Percentiles rank a stretch among this genome's conserved stretches.
phyloP scores from a whole-genome alignment of 2,329 filamentous ascomycete genomes.

The Neurospora sp. region DNA sequence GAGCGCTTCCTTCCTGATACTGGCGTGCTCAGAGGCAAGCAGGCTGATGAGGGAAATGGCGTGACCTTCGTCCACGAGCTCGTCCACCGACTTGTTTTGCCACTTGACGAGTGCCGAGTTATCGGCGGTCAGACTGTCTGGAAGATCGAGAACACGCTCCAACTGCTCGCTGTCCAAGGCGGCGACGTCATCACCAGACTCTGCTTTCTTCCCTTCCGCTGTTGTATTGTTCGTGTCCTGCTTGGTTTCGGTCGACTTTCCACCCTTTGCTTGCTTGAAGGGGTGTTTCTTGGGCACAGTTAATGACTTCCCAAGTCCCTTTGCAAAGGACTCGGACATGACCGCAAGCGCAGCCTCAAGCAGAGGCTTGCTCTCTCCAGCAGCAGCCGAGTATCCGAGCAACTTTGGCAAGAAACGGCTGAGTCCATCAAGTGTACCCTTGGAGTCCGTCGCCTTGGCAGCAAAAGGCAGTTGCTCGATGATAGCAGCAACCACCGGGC shows the following conservation, averaged over 20 bases:
- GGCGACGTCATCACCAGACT: slow-evolving; percentile 5
- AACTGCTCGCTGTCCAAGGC: slow-evolving; percentile 34
- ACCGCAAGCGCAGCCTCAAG: slow-evolving; percentile 23
- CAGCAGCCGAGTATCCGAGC: slow-evolving; percentile 42
- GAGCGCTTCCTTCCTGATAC: slow-evolving; percentile 70
- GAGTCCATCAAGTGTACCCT: slow-evolving; percentile 34
- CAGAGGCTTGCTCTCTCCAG: slow-evolving; percentile 37
- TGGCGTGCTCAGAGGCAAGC: slow-evolving; percentile 62
- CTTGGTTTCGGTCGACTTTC: background rate
- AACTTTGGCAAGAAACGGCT: slow-evolving; percentile 49
- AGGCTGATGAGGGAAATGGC: slow-evolving; percentile 61
- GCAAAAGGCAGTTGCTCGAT: slow-evolving; percentile 71
- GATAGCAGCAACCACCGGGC: slow-evolving; percentile 58
- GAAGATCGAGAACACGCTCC: slow-evolving; percentile 39
- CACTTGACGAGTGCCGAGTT: slow-evolving; percentile 49
- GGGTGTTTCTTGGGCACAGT: background rate
- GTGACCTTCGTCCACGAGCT: slow-evolving; percentile 69
- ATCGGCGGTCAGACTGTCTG: slow-evolving; percentile 38
- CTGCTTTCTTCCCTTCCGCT: background rate
- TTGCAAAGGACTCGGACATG: slow-evolving; percentile 26
- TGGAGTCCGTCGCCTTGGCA: slow-evolving; percentile 36
- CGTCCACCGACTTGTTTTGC: slow-evolving; percentile 66
- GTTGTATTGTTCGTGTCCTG: background rate
- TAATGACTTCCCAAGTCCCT: slow-evolving; percentile 6
- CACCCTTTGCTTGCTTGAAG: background rate